Conservation (phyloP, 768 basidiomycete species). For the Flagelloscypha sp. region DNA sequence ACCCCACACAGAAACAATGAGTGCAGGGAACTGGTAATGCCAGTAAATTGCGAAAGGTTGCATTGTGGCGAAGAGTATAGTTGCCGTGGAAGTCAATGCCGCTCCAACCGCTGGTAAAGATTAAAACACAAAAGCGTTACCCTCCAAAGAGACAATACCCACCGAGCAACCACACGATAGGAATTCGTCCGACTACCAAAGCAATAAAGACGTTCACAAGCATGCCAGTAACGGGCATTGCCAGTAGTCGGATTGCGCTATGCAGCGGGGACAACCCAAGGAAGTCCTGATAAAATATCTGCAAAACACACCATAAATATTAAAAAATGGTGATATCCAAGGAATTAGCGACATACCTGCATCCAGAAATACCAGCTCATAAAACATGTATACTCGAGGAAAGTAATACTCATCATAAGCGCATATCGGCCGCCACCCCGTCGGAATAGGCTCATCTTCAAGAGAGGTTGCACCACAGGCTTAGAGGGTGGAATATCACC, state of each 20-base stretch:
- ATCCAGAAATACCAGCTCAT: conserved; percentile 39
- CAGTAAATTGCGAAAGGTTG: conserved; percentile 34
- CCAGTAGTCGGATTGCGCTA: conserved; percentile 44
- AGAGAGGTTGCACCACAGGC: conserved; percentile 48
- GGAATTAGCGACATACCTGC: conserved; percentile 8
- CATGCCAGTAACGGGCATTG: conserved; percentile 40
- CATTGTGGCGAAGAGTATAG: conserved; percentile 44
- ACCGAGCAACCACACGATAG: conserved; percentile 36
- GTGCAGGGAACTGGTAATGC: conserved; percentile 44
- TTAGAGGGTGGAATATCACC: conserved; percentile 13
- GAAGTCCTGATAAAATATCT: conserved; percentile 45
- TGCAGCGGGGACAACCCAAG: conserved; percentile 29
- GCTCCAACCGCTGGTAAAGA: conserved; percentile 12
- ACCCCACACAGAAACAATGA: conserved; percentile 34
- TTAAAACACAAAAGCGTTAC: neutral
- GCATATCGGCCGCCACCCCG: conserved; percentile 56
- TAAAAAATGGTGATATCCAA: neutral
- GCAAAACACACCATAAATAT: too few species aligned
- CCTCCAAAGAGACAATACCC: too few species aligned
- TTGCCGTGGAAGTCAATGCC: conserved; percentile 36
- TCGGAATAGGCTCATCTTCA: conserved; percentile 55
- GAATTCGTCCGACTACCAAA: conserved; percentile 31
- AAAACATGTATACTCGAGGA: conserved; percentile 56
- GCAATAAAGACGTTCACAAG: conserved; percentile 40
- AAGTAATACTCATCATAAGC: conserved; percentile 54